phyloP scores from a whole-genome alignment of 2,329 filamentous ascomycete species.

The Elsinoe ampelina region DNA sequence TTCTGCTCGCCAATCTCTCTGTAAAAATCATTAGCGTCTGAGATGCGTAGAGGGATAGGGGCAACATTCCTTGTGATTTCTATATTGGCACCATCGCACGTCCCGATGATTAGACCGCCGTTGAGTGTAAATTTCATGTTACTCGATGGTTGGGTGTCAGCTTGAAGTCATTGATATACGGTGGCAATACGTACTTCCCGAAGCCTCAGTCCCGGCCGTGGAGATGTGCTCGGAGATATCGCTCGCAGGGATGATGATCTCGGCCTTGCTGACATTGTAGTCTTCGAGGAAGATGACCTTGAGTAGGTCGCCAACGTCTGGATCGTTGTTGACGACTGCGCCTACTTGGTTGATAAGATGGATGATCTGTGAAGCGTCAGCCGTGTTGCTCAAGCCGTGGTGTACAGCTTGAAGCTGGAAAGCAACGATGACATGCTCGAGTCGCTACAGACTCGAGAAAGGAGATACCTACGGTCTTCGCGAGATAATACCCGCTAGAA shows the following conservation, averaged over 20 bases:
- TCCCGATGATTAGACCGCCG: conserved; percentile 93
- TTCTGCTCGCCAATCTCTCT: conserved; percentile 94
- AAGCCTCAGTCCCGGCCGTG: conserved; percentile 84
- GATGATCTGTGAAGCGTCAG: conserved; percentile 47
- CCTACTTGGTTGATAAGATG: conserved; percentile 92
- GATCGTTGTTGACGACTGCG: conserved; percentile 80
- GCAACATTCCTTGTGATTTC: conserved; percentile 34
- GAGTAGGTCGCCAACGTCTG: conserved; percentile 82
- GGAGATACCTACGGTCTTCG: conserved; percentile 56
- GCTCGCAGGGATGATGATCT: conserved; percentile 88
- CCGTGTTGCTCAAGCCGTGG: no score
- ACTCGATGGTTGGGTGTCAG: not conserved
- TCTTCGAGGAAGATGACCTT: conserved; percentile 97
- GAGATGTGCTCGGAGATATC: conserved; percentile 98
- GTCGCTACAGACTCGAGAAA: no score
- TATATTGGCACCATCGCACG: conserved; percentile 93
- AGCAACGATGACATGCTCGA: no score
- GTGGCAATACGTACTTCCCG: conserved; percentile 37
- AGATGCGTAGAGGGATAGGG: not conserved
- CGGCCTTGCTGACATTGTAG: conserved; percentile 99
- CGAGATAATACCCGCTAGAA: conserved; percentile 99
- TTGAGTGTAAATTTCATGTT: conserved; percentile 99
- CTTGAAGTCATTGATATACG: no score
- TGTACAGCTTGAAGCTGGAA: no score
- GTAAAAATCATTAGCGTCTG: conserved; percentile 56